Conservation (phyloP, 2,329 filamentous ascomycete genomes). For the Fusarium protoensiforme region DNA sequence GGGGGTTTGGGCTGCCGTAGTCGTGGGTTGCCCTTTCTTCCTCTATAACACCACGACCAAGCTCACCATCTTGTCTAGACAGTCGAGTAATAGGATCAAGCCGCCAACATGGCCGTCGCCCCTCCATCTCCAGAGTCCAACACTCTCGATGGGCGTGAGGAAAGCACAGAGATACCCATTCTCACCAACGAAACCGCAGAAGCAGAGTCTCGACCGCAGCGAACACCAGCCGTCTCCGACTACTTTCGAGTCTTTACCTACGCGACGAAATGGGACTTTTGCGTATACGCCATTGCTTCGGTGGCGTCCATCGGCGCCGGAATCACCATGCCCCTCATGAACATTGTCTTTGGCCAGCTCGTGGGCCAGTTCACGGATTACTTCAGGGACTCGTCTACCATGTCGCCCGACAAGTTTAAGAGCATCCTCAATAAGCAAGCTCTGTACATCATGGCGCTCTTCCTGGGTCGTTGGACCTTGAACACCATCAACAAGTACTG, state of each 20-base stretch:
- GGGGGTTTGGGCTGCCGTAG: background rate
- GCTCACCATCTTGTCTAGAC: background rate
- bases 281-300: slow-evolving; percentile 42
- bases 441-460: slow-evolving; percentile 40
- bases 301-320: slow-evolving; percentile 49
- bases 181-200: background rate
- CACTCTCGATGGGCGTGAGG: background rate
- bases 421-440: slow-evolving; percentile 32
- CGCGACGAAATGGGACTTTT: slow-evolving; percentile 46
- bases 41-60: background rate
- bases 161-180: background rate
- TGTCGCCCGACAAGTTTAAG: slow-evolving; percentile 15
- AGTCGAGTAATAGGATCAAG: background rate
- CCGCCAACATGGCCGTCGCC: background rate
- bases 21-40: background rate
- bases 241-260: slow-evolving; percentile 46
- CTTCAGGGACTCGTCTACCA: slow-evolving; percentile 35
- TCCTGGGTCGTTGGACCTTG: slow-evolving; percentile 37
- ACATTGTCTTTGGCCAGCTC: slow-evolving; percentile 49
- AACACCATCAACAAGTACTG: slow-evolving; percentile 41
- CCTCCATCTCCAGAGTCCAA: background rate
- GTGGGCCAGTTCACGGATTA: slow-evolving; percentile 44
- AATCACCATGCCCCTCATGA: slow-evolving; percentile 50
- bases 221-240: slow-evolving; percentile 31
- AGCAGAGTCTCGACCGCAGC: background rate